A percentile compares a stretch with the other conserved stretches of the same genome.
phyloP scores from a whole-genome alignment of 2,329 filamentous ascomycete species.

The Grosmannia huntii region DNA sequence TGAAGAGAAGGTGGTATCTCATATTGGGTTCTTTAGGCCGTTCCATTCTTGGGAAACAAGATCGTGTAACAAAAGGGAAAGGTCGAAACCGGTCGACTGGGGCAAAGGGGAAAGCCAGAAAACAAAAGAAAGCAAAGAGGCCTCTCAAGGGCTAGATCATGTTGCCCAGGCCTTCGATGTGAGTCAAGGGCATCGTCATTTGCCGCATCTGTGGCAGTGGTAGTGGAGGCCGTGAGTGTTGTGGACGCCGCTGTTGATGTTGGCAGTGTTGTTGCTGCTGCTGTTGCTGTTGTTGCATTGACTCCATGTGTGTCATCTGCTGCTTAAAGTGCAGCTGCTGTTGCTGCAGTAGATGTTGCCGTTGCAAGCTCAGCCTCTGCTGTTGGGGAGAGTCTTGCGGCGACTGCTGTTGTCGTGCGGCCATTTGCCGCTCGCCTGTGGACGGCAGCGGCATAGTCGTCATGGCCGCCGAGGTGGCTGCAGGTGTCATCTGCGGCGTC shows the following conservation, averaged over 20 bases:
- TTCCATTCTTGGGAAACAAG: neutral
- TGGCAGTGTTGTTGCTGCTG: neutral
- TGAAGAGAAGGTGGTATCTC: slow-evolving; percentile 2
- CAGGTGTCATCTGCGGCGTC: slow-evolving; percentile 18
- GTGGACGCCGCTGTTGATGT: slow-evolving; percentile 10
- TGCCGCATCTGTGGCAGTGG: slow-evolving; percentile 15
- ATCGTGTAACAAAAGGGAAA: slow-evolving; percentile 1
- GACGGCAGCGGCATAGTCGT: slow-evolving; percentile 15
- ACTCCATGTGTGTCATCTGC: neutral
- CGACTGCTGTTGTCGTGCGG: slow-evolving; percentile 14
- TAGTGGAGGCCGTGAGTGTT: slow-evolving; percentile 9
- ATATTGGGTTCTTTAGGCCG: neutral
- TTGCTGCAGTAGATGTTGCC: slow-evolving; percentile 4
- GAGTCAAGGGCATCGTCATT: slow-evolving; percentile 13
- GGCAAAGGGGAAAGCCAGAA: neutral
- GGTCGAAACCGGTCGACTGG: neutral
- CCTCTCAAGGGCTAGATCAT: slow-evolving; percentile 22
- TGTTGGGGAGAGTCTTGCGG: slow-evolving; percentile 10
- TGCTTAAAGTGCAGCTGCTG: slow-evolving; percentile 6
- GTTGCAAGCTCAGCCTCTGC: slow-evolving; percentile 9
- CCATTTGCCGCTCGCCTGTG: slow-evolving; percentile 6
- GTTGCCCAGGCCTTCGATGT: slow-evolving; percentile 27
- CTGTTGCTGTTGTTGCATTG: too few species aligned
- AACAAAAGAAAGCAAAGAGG: neutral
- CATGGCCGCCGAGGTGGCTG: slow-evolving; percentile 2